phyloP scores from a whole-genome alignment of 2,329 filamentous ascomycete species.

The Metarhizium sp. region DNA sequence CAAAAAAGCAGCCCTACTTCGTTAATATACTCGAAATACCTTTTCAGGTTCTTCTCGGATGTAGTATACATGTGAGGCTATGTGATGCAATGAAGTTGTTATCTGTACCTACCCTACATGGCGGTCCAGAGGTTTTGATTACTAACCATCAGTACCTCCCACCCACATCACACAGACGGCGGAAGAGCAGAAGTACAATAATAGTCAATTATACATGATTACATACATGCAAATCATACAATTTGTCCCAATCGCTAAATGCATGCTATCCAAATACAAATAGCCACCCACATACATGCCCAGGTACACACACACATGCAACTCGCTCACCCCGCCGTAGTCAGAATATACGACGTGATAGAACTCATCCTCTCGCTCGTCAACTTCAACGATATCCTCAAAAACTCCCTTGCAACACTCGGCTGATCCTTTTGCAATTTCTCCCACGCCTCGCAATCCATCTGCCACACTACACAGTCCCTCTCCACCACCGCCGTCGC shows the following conservation, averaged over 20 bases:
- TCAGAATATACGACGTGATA: slow-evolving; percentile 48
- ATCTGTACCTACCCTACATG: neutral
- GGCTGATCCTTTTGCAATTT: slow-evolving; percentile 62
- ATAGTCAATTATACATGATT: neutral
- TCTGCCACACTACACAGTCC: slow-evolving; percentile 73
- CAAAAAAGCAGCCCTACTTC: too few species aligned
- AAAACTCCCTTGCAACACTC: slow-evolving; percentile 72
- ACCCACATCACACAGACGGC: too few species aligned
- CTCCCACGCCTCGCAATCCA: slow-evolving; percentile 64
- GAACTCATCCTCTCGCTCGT: slow-evolving; percentile 84
- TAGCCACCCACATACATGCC: neutral
- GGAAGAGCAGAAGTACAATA: too few species aligned
- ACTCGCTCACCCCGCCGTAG: slow-evolving; percentile 34
- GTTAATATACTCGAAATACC: too few species aligned
- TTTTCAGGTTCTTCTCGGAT: too few species aligned
- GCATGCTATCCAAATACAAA: slow-evolving; percentile 1
- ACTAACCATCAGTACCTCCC: too few species aligned
- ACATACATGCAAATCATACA: neutral
- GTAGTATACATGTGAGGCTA: too few species aligned
- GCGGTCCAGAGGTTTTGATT: too few species aligned
- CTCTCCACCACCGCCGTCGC: slow-evolving; percentile 78
- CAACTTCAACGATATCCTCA: slow-evolving; percentile 83
- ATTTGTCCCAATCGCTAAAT: neutral
- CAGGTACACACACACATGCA: neutral
- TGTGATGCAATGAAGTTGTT: too few species aligned